Percentiles rank a stretch among this genome's conserved stretches.
Evolutionary conservation across 1,139 yeast genomes (phyloP).

Genomic region (Candida buenavistaensis): DNA sequence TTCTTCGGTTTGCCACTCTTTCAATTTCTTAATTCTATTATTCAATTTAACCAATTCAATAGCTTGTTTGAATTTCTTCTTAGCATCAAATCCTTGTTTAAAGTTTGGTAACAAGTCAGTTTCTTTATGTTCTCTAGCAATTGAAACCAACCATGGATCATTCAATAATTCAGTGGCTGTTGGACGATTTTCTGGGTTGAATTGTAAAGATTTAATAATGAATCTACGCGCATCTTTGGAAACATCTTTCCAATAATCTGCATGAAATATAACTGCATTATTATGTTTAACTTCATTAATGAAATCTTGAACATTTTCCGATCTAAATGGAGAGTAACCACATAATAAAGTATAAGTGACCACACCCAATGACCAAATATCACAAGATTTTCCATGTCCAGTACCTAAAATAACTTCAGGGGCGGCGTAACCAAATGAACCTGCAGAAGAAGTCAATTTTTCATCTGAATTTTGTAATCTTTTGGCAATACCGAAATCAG

Average conservation of each 20-base stretch:
- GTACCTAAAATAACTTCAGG: conserved; percentile 78
- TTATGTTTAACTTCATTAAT: conserved; percentile 74
- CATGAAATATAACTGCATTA: conserved; percentile 78
- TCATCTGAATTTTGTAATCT: conserved; percentile 60
- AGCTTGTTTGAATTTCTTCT: conserved; percentile 81
- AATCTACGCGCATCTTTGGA: conserved; percentile 75
- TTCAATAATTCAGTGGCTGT: conserved; percentile 62
- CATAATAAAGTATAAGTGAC: conserved; percentile 86
- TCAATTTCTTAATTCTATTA: conserved; percentile 69
- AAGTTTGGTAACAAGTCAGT: conserved; percentile 69
- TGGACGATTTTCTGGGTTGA: conserved; percentile 65
- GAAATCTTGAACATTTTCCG: conserved; percentile 81
- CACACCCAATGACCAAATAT: conserved; percentile 90
- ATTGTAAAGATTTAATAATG: conserved; percentile 63
- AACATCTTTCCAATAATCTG: conserved; percentile 81
- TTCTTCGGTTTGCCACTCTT: conserved; percentile 50
- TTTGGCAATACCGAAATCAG: conserved; percentile 93
- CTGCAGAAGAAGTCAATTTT: conserved; percentile 75
- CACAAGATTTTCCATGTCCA: conserved; percentile 93
- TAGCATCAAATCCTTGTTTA: conserved; percentile 77
- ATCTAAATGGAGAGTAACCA: conserved; percentile 90
- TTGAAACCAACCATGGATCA: conserved; percentile 69
- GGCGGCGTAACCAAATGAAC: conserved; percentile 92
- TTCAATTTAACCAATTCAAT: conserved; percentile 77
- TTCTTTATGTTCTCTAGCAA: conserved; percentile 47